Conservation (phyloP, 345 rosid species). For the Acer negundo region DNA sequence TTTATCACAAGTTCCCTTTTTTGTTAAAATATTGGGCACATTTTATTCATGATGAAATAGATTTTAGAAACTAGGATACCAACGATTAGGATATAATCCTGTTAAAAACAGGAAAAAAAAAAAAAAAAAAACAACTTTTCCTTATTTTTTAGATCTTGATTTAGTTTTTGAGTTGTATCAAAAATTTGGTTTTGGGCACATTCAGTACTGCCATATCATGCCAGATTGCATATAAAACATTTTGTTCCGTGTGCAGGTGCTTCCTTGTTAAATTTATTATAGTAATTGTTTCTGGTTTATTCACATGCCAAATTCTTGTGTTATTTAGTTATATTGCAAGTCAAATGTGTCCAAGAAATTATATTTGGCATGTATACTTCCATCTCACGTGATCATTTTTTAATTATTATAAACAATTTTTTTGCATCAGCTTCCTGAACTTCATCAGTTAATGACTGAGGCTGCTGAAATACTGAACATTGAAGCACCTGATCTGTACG, state of each 20-base stretch:
- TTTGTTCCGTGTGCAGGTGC: neutral
- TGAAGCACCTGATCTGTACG: constrained; percentile 87
- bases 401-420: neutral
- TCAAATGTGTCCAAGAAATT: neutral
- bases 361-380: neutral
- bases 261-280: neutral
- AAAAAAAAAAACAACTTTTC: too few species aligned
- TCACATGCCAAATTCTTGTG: neutral
- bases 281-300: neutral
- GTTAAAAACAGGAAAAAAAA: too few species aligned
- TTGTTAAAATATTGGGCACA: neutral
- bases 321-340: neutral
- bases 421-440: constrained; percentile 73
- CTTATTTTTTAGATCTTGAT: neutral
- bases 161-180: neutral
- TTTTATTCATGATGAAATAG: too few species aligned
- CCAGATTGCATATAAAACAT: neutral
- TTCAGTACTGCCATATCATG: neutral
- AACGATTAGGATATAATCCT: too few species aligned
- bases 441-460: constrained; percentile 78
- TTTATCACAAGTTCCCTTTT: neutral
- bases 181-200: neutral
- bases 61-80: neutral
- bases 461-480: constrained; percentile 77
- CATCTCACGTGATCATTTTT: constrained; percentile 8